These are phyloP conservation scores for Kurtzmaniella cleridarum DNA, from an alignment of 805 yeast genomes.

Conservation along the genomic window DNA sequence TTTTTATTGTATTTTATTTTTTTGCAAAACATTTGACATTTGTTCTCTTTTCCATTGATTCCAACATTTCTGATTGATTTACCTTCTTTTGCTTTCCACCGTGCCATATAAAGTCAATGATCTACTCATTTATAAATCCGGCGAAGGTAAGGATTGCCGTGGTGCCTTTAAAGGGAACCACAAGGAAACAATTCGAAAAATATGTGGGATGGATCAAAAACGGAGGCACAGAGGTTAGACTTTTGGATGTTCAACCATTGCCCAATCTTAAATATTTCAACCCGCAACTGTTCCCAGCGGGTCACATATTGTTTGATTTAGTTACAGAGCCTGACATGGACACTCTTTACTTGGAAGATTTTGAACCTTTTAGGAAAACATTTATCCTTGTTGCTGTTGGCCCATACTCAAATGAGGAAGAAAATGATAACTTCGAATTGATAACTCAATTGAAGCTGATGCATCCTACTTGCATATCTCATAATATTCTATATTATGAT, in stretches of 20 bases:
- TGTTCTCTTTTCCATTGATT: constrained; percentile 2
- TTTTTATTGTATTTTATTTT: neutral
- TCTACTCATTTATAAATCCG: constrained; percentile 52
- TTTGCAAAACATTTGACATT: neutral
- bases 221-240: constrained; percentile 54
- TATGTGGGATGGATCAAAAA: constrained; percentile 41
- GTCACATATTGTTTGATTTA: constrained; percentile 61
- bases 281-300: constrained; percentile 82
- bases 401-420: constrained; percentile 21
- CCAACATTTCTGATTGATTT: neutral
- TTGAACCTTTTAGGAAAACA: constrained; percentile 83
- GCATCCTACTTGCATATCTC: constrained; percentile 52
- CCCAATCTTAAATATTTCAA: constrained; percentile 48
- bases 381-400: constrained; percentile 52
- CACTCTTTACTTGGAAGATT: constrained; percentile 68
- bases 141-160: constrained; percentile 61
- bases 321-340: constrained; percentile 45
- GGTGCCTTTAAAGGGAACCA: constrained; percentile 58
- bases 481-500: constrained; percentile 51
- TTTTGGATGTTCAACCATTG: constrained; percentile 71
- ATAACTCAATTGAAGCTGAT: constrained; percentile 33
- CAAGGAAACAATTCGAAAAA: constrained; percentile 33
- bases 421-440: constrained; percentile 3
- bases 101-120: neutral
- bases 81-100: neutral